phyloP scores from a whole-genome alignment of 345 rosid genomes.

The Populus alba region DNA sequence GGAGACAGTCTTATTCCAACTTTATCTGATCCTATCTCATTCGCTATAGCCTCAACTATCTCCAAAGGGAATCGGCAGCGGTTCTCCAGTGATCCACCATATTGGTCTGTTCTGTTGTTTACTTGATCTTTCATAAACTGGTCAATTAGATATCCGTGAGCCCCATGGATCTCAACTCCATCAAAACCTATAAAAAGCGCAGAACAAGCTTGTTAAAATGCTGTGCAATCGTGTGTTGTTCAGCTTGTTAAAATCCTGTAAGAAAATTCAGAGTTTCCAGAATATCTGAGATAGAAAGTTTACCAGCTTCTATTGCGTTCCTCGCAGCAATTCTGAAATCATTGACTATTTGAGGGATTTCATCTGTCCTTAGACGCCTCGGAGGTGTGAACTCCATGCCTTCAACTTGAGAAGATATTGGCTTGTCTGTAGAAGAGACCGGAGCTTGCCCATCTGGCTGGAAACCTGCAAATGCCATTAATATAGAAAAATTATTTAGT shows the following conservation, averaged over 20 bases:
- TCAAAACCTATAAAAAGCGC: slow-evolving; percentile 75
- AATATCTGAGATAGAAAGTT: no score
- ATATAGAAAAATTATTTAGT: no score
- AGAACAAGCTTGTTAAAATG: slow-evolving; percentile 40
- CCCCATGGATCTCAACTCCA: slow-evolving; percentile 76
- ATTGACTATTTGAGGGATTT: slow-evolving; percentile 65
- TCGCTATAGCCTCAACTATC: slow-evolving; percentile 52
- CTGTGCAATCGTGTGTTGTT: no score
- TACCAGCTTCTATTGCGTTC: slow-evolving; percentile 21
- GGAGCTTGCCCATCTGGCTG: slow-evolving; percentile 72
- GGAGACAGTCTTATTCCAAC: slow-evolving; percentile 68
- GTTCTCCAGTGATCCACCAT: slow-evolving; percentile 62
- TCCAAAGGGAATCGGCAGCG: slow-evolving; percentile 56
- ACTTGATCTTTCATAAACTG: no score
- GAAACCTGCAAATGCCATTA: slow-evolving; percentile 30
- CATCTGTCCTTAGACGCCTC: slow-evolving; percentile 48
- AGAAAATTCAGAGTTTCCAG: no score
- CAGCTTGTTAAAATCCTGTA: no score
- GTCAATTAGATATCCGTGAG: slow-evolving; percentile 46
- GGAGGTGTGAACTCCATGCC: slow-evolving; percentile 50
- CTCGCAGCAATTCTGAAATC: slow-evolving; percentile 72
- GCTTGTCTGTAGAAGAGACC: slow-evolving; percentile 55
- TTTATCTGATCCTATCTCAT: slow-evolving; percentile 59
- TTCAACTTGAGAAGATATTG: slow-evolving; percentile 37
- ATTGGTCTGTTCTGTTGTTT: slow-evolving; percentile 56